Evolutionary conservation across 2,329 filamentous ascomycete species (phyloP), one percentile per base, ranked within the genome.

Genomic region (Trichophyton benhamiae): DNA sequence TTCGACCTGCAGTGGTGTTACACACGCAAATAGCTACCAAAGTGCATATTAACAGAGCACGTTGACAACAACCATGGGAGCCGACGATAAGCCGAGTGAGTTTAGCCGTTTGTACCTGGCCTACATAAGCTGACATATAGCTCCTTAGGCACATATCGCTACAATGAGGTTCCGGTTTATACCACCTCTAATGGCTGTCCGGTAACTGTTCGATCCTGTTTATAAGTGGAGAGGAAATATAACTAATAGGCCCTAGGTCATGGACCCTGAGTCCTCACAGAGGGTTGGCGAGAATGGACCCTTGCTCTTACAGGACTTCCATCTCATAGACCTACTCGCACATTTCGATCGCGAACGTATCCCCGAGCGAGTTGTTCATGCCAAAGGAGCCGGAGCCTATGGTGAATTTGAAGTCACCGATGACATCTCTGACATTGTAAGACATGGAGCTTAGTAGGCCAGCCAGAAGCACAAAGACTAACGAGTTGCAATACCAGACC

Each of bases 231-330:
- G 36, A 30, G 13, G 41, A 3, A 6, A 17, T n/a, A 20, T 59
- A 7, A 22, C 30, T 57, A 15, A 38, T 17, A 3, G 25, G 1
- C 60, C 62, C 52, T 63, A 74, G 64, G 77, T 84, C 61, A 76
- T 79, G 63, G 77, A 81, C 66, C 80, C 81, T 17, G 75, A 80
- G 66, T 73, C 75, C 15, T 73, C 74, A 59, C 81, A 84, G 70
- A 77, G 83, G 62, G 72, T 82, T 38, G 83, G 83, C 57, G 68
- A 71, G 57, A 81, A 80, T 66, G 83, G 83, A 0, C 83, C 83
- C 65, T 75, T 86, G 44, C 75, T 85, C 63, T 79, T 87, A 22
- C 83, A 86, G 68, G 83, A 86, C 69, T 85, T 85, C 69, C 83
- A 86, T 69, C 72, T 87, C 70, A 82, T 87, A 66, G 84, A 85